phyloP scores from a whole-genome alignment of 768 basidiomycete species.

The Termitomyces sp. region DNA sequence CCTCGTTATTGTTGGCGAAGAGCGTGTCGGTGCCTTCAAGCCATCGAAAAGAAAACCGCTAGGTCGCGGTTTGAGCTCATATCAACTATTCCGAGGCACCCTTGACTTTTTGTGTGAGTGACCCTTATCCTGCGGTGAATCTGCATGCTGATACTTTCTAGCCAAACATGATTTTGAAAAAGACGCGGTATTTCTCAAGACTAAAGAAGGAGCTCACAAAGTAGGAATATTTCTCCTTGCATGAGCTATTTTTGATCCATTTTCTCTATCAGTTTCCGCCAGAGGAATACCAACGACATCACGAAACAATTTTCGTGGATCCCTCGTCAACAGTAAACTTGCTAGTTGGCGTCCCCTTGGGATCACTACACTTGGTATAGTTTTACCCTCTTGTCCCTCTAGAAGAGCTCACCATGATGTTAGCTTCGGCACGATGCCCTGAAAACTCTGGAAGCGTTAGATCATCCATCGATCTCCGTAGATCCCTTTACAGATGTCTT shows the following conservation, averaged over 20 bases:
- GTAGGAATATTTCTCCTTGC: conserved; percentile 25
- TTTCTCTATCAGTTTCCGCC: conserved; percentile 41
- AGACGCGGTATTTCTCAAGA: conserved; percentile 56
- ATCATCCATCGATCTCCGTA: conserved; percentile 35
- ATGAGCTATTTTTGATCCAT: not conserved
- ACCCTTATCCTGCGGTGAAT: not conserved
- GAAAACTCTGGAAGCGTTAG: conserved; percentile 62
- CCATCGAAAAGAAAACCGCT: conserved; percentile 47
- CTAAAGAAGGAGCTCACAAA: conserved; percentile 45
- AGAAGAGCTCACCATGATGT: not conserved
- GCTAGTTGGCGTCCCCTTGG: conserved; percentile 65
- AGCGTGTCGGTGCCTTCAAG: conserved; percentile 27
- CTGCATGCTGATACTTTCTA: conserved; percentile 22
- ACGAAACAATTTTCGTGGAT: conserved; percentile 70
- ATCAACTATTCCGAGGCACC: conserved; percentile 83
- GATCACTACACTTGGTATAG: conserved; percentile 71
- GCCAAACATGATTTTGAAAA: conserved; percentile 66
- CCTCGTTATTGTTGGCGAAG: conserved; percentile 64
- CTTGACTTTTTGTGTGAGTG: conserved; percentile 77
- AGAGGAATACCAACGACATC: conserved; percentile 47
- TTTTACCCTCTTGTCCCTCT: not conserved
- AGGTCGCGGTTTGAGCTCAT: conserved; percentile 82
- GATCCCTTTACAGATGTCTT: conserved; percentile 73
- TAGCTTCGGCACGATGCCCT: conserved; percentile 76
- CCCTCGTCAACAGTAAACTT: conserved; percentile 73